phyloP scores from a whole-genome alignment of 345 rosid genomes.

The Rhizophora mangle region DNA sequence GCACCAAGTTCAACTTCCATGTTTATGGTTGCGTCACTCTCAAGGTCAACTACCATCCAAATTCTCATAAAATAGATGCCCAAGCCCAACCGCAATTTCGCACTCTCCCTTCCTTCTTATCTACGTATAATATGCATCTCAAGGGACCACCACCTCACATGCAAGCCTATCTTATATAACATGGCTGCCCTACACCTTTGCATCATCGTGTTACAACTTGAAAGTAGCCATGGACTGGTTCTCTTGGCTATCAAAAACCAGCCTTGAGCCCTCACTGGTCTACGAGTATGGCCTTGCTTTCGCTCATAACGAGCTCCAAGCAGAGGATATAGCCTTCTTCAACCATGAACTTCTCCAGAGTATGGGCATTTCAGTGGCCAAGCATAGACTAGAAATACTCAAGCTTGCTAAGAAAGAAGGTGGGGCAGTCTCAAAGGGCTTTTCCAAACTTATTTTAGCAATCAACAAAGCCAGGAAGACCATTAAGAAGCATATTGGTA shows the following conservation, averaged over 20 bases:
- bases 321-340: conserved; percentile 64
- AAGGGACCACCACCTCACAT: conserved; percentile 22
- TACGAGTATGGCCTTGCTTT: conserved; percentile 65
- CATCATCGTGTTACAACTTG: background rate
- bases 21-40: conserved; percentile 26
- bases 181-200: background rate
- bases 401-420: conserved; percentile 58
- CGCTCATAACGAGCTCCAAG: conserved; percentile 56
- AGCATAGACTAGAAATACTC: conserved; percentile 77
- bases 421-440: conserved; percentile 9
- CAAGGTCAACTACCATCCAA: conserved; percentile 44
- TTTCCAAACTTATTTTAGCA: conserved; percentile 43
- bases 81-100: conserved; percentile 26
- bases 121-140: conserved; percentile 13
- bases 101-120: conserved; percentile 19
- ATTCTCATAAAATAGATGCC: conserved; percentile 12
- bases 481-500: conserved; percentile 42
- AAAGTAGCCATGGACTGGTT: conserved; percentile 68
- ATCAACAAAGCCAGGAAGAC: conserved; percentile 41
- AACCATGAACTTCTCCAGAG: conserved; percentile 74
- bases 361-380: conserved; percentile 72
- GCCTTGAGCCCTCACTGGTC: conserved; percentile 55
- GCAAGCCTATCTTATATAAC: background rate
- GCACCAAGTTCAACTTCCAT: conserved; percentile 12
- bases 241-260: conserved; percentile 67